Evolutionary conservation across 495 filamentous ascomycete genomes (phyloP).

Genomic region (Amorphotheca resinae): DNA sequence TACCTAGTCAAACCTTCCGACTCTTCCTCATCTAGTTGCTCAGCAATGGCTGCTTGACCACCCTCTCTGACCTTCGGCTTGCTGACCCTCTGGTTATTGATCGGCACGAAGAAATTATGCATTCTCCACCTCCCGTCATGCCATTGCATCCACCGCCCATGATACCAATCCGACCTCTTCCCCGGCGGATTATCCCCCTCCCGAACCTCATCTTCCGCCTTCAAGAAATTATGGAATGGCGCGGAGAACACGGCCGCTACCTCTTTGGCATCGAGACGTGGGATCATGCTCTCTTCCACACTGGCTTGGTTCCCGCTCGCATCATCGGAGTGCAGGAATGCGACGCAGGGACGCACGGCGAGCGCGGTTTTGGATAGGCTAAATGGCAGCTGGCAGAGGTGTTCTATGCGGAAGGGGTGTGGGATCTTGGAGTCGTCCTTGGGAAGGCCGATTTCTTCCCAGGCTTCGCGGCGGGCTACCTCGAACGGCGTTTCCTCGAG

Average conservation of each 20-base stretch:
- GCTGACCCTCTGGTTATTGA: slow-evolving; percentile 45
- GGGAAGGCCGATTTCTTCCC: slow-evolving; percentile 82
- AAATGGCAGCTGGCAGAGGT: slow-evolving; percentile 70
- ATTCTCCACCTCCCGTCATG: slow-evolving; percentile 54
- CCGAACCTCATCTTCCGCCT: slow-evolving; percentile 31
- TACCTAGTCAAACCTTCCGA: slow-evolving; percentile 41
- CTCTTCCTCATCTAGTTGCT: slow-evolving; percentile 30
- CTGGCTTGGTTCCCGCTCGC: slow-evolving; percentile 4
- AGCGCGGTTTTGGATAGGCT: slow-evolving; percentile 72
- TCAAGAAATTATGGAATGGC: slow-evolving; percentile 63
- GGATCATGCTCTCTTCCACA: slow-evolving; percentile 57
- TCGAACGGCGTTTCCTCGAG: slow-evolving; percentile 41
- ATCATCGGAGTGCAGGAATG: slow-evolving; percentile 53
- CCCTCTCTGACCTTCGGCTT: slow-evolving; percentile 31
- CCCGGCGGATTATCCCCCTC: slow-evolving; percentile 28
- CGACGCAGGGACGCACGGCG: slow-evolving; percentile 75
- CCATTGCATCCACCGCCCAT: slow-evolving; percentile 53
- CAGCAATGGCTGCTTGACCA: slow-evolving; percentile 21
- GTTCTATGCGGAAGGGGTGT: slow-evolving; percentile 63
- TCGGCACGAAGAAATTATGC: slow-evolving; percentile 83
- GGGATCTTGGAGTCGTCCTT: slow-evolving; percentile 49
- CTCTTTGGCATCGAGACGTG: slow-evolving; percentile 68
- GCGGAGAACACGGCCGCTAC: slow-evolving; percentile 87
- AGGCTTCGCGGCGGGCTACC: slow-evolving; percentile 78
- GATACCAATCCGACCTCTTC: slow-evolving; percentile 51